Evolutionary conservation across 306 rosid species (phyloP), one percentile per base, ranked within the genome.

Genomic region (Quercus ilex): DNA sequence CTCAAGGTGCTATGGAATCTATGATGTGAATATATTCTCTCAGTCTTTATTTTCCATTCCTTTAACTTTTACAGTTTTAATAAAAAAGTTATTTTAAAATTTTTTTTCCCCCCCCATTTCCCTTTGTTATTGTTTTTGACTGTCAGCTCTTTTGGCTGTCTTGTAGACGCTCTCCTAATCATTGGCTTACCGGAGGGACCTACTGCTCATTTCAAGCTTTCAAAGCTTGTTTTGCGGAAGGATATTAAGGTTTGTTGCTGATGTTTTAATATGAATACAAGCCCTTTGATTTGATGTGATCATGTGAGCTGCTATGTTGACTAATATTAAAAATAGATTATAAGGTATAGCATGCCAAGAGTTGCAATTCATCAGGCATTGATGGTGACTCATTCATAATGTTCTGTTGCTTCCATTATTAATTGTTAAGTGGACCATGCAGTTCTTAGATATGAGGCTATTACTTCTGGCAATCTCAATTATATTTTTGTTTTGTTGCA

Each of bases 151-250:
- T 80, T 14, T 78, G 79, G 57, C 25, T 28, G 74, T 68, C 62
- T 86, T 87, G 75, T 70, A 93, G 97, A 95, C 87, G 98, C 97
- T 72, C 92, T 95, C 52, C 74, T 93, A 76, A 67, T 95, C 62
- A 89, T 93, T 52, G 95, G 91, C 51, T 26, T 95, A 69, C 97
- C 99, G 41, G 67, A 85, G 10, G 99, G 99, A n/a, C 99, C 99
- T 41, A 91, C 99, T 78, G 99, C 97, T 71, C 96, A 93, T 90
- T 92, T 92, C 74, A 95, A 95, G 87, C 91, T 95, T 55, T 81
- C 99, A 4, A 95, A 81, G 58, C 98, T 95, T 78, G 92, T 87
- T 79, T 89, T 93, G 74, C 92, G 93, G 80, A 91, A 93, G 91
- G 99, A 95, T 79, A 90, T 95, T 63, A 93, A 95, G 98, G 99